Conservation (phyloP, 73 alveolate genomes). For the Paramecium tetraurelia region DNA sequence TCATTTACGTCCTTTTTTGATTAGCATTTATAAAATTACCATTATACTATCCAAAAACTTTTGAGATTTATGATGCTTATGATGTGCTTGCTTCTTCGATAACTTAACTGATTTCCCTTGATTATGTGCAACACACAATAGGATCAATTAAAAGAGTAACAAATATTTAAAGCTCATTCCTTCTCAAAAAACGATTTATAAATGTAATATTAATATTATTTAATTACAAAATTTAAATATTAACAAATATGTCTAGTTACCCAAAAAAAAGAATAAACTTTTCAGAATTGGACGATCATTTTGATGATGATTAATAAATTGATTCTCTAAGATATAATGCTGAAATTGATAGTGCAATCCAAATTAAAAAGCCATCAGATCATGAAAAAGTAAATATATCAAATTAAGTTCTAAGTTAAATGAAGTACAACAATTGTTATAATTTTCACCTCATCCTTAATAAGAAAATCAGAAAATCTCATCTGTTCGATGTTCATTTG, state of each 20-base stretch:
- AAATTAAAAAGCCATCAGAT: not conserved
- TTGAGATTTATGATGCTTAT: not conserved
- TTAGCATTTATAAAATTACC: not conserved
- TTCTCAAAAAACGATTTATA: not conserved
- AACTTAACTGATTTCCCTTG: slow-evolving; percentile 21
- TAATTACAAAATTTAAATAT: not conserved
- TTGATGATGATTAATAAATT: not conserved
- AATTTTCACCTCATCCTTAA: slow-evolving; percentile 23
- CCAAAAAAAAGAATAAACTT: not conserved
- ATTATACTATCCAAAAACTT: not conserved
- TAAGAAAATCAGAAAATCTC: not conserved
- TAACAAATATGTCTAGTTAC: not conserved
- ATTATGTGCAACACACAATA: not conserved
- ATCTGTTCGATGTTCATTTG: slow-evolving; percentile 21
- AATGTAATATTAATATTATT: not conserved
- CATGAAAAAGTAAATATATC: not conserved
- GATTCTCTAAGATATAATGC: not conserved
- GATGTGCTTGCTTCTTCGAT: slow-evolving; percentile 25
- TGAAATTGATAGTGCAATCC: slow-evolving; percentile 1
- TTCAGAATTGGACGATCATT: slow-evolving; percentile 29
- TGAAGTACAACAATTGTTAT: not conserved
- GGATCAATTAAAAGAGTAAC: not conserved
- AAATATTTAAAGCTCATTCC: not conserved
- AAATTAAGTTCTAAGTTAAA: not conserved
- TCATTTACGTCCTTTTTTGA: slow-evolving; percentile 12